A percentile compares a stretch with the other conserved stretches of the same genome.
Conservation (phyloP, 495 filamentous ascomycete species). For the Rhypophila decipiens region DNA sequence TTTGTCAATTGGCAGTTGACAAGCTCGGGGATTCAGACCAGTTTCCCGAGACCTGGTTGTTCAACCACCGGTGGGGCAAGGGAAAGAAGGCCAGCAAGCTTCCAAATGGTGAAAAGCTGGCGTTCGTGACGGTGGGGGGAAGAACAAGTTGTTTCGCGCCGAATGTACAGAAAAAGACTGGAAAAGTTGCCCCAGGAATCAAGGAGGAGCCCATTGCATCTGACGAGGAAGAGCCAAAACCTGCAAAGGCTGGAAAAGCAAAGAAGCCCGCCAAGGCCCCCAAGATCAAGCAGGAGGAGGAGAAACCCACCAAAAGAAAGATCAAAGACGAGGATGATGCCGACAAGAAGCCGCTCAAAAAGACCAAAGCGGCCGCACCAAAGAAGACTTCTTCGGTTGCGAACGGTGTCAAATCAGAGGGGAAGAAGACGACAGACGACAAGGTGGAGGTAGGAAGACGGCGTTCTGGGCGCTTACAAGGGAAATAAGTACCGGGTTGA, state of each 20-base stretch:
- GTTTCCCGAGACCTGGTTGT: slow-evolving; percentile 88
- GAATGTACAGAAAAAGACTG: slow-evolving; percentile 72
- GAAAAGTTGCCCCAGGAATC: slow-evolving; percentile 22
- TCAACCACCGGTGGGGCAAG: slow-evolving; percentile 86
- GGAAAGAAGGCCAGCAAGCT: slow-evolving; percentile 67
- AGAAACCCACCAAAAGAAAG: slow-evolving; percentile 7
- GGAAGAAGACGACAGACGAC: slow-evolving; percentile 1
- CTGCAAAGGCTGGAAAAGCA: background rate
- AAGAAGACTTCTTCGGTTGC: background rate
- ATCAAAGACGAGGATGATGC: slow-evolving; percentile 5
- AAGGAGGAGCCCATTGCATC: slow-evolving; percentile 25
- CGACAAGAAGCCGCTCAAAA: slow-evolving; percentile 21
- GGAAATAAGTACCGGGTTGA: slow-evolving; percentile 7
- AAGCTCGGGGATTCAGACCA: slow-evolving; percentile 71
- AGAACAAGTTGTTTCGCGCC: slow-evolving; percentile 85
- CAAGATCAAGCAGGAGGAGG: slow-evolving; percentile 12
- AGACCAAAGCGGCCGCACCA: slow-evolving; percentile 5
- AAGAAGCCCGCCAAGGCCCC: slow-evolving; percentile 4
- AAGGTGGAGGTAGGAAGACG: slow-evolving; percentile 18
- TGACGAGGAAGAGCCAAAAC: background rate
- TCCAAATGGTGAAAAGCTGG: slow-evolving; percentile 78
- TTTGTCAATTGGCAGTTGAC: slow-evolving; percentile 74
- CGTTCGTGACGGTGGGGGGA: slow-evolving; percentile 78
- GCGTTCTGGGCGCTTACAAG: slow-evolving; percentile 30
- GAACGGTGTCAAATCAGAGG: slow-evolving; percentile 11